Evolutionary conservation across 1,139 yeast species (phyloP), one percentile per base, ranked within the genome.

Genomic region (Nakaseomyces uthaithaninus): DNA sequence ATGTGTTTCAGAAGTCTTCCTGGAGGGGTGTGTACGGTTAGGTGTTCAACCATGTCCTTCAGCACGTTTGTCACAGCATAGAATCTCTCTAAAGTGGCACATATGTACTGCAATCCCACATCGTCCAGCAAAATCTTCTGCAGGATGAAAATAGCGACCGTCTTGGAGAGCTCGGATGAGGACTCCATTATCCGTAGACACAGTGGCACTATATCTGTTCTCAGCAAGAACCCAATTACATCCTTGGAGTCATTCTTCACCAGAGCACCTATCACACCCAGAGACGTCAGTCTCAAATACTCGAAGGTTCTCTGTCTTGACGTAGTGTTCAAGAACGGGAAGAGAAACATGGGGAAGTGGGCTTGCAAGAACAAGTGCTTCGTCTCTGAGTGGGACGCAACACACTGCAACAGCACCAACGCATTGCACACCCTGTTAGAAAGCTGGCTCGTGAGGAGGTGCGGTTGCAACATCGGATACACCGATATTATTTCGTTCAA

Each of bases 171-270:
- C 58, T 91, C 98, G 0, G 95, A 83, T 6, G 95, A 87, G 1
- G 91, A 79, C 62, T 91, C 97, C 95, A 91, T 89, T 44, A 91
- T 91, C 53, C 93, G 80, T 45, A 91, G 68, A 61, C 98, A 91
- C 45, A 91, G 67, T 5, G 98, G 98, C 28, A 91, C 94, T 50
- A 91, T 91, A 59, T 91, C 98, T 0, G 98, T 89, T 10, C 95
- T 80, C 36, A 91, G 69, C 54, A 91, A 67, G 57, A 91, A 91
- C 47, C 83, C 82, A 47, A 91, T 89, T 39, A 91, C 98, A 53
- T 91, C 96, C 10, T 95, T 87, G 2, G 95, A 84, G 58, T 91
- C 98, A 60, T 89, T 89, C 55, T 91, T 91, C 22, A 91, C 98
- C 45, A 91, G 68, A 0, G 98, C 98, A 14, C 98, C 98, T 60